Evolutionary conservation across 768 basidiomycete genomes (phyloP), one percentile per base, ranked within the genome.

Genomic region (Boletus reticuloceps): DNA sequence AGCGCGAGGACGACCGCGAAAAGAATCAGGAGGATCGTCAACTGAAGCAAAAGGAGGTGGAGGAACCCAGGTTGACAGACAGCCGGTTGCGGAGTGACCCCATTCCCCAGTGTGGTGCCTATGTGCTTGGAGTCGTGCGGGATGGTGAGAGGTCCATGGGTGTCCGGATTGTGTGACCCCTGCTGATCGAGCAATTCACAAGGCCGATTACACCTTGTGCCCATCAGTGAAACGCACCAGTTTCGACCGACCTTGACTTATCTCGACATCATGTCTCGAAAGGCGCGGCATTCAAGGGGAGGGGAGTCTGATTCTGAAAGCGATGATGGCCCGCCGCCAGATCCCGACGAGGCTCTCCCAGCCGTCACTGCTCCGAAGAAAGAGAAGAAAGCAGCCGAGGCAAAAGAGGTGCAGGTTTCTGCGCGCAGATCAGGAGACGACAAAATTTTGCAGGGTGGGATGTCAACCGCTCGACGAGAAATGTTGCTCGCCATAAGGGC

Each of bases 201-300:
- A 70, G 91, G 86, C 36, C 81, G 79, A 56, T 74, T 94, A 43
- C 83, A 93, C 69, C 76, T 94, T 16, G 86, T 93, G 66, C 89
- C 90, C 38, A 81, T 94, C 64, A 80, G 73, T 58, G 82, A 90
- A 72, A 86, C 82, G 0, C 88, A 92, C 64, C 92, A 94, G 68
- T 79, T 94, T 60, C 84, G 91, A 43, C 91, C 91, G 10, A 86
- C 88, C 4, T 71, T 93, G 60, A 89, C 88, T 17, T 90, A 94
- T 72, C 77, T 94, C 58, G 92, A 94, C 66, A 71, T 82, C 55
- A 67, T 87, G 51, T 83, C 85, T 22, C 83, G 83, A 37, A 90
- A 86, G 74, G 75, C 69, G 56, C 82, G 77, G 61, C 82, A 80
- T 45, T 74, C 76, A 20, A 73, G 74, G 39, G 66, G 70, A 40